Conservation (phyloP, 768 basidiomycete genomes). For the Suillus tomentosus region DNA sequence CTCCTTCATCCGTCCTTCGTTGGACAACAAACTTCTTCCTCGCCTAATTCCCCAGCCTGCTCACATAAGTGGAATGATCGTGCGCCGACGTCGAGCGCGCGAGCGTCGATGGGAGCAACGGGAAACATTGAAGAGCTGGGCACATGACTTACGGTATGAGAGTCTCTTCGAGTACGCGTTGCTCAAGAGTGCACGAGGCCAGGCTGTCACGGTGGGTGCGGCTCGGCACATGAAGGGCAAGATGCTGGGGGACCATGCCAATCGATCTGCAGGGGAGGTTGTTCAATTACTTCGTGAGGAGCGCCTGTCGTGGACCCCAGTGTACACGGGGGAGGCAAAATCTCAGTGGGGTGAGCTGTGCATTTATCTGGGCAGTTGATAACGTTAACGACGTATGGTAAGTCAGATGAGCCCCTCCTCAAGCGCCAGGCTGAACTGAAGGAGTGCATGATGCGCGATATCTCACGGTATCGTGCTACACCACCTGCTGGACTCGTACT, state of each 20-base stretch:
- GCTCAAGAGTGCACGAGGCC: conserved; percentile 4
- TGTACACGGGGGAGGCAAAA: conserved; percentile 1
- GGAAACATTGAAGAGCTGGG: conserved; percentile 34
- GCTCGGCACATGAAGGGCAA: background rate
- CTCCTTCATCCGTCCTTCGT: conserved; percentile 61
- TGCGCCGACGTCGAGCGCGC: conserved; percentile 43
- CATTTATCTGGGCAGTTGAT: background rate
- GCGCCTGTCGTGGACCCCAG: background rate
- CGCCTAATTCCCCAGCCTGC: conserved; percentile 79
- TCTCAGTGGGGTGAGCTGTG: background rate
- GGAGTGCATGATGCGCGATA: conserved; percentile 41
- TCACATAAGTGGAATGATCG: conserved; percentile 71
- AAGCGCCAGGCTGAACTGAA: conserved; percentile 23
- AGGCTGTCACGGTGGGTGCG: background rate
- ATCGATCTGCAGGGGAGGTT: background rate
- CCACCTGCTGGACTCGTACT: conserved; percentile 52
- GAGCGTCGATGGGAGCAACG: conserved; percentile 46
- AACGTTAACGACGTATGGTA: background rate
- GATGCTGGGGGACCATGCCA: background rate
- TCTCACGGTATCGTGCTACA: conserved; percentile 41
- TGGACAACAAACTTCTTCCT: conserved; percentile 72
- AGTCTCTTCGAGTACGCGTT: conserved; percentile 38
- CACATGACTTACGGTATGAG: conserved; percentile 40
- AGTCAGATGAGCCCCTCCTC: background rate
- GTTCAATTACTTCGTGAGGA: background rate